Percentiles rank a stretch among this genome's conserved stretches.
phyloP scores from a whole-genome alignment of 2,329 filamentous ascomycete genomes.

The Phialemonium atrogriseum region DNA sequence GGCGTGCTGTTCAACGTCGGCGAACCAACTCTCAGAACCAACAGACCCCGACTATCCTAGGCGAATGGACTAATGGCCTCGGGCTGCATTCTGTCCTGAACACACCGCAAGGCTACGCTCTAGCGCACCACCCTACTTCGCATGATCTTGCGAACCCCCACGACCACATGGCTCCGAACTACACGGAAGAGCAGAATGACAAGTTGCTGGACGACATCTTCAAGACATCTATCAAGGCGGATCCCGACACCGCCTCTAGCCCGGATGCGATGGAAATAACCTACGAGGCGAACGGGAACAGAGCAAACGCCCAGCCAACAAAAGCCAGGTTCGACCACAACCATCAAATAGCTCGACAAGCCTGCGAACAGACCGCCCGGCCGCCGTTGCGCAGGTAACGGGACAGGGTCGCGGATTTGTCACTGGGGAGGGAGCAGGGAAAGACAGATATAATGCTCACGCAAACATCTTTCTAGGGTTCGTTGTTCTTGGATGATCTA shows the following conservation, averaged over 20 bases:
- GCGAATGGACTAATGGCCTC: slow-evolving; percentile 15
- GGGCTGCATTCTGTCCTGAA: slow-evolving; percentile 13
- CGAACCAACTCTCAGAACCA: background rate
- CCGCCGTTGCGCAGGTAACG: background rate
- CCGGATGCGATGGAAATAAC: background rate
- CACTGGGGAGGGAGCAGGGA: too few relatives aligned
- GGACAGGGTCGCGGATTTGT: too few relatives aligned
- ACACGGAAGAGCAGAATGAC: slow-evolving; percentile 24
- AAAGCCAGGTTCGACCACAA: background rate
- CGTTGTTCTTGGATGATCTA: too few relatives aligned
- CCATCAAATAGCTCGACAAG: background rate
- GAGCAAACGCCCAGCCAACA: background rate
- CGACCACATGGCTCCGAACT: slow-evolving; percentile 14
- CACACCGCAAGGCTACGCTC: background rate
- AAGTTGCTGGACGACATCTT: slow-evolving; percentile 15
- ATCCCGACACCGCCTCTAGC: too few relatives aligned
- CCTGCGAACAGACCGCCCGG: background rate
- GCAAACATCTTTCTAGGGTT: background rate
- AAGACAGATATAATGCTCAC: slow-evolving; percentile 1
- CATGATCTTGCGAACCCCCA: slow-evolving; percentile 2
- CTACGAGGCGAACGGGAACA: background rate
- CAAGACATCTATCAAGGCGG: too few relatives aligned
- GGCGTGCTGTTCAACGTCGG: slow-evolving; percentile 13
- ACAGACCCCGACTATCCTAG: slow-evolving; percentile 6
- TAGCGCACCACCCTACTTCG: background rate